Evolutionary conservation across 352 stramenopile species (phyloP).

Genomic region (Pythium angustatum): DNA sequence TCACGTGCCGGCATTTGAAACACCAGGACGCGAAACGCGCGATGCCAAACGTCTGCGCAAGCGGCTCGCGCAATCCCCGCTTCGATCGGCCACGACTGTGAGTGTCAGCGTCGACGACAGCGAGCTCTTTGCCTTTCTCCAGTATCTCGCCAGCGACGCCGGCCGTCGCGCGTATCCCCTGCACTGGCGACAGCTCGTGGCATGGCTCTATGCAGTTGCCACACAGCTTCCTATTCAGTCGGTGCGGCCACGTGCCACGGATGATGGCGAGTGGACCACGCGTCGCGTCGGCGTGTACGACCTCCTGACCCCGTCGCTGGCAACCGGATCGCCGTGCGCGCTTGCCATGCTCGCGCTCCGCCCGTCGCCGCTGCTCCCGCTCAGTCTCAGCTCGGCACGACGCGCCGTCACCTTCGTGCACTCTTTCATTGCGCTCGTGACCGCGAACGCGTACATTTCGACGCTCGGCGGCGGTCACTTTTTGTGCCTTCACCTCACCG

Average conservation of each 20-base stretch:
- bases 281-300: conserved; percentile 4
- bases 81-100: background rate
- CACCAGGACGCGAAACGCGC: conserved; percentile 36
- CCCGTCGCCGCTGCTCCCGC: conserved; percentile 41
- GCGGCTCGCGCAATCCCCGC: background rate
- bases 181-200: conserved; percentile 3
- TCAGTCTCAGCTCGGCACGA: conserved; percentile 66
- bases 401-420: conserved; percentile 69
- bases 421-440: conserved; percentile 71
- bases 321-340: background rate
- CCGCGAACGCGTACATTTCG: conserved; percentile 83
- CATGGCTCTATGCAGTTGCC: background rate
- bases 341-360: conserved; percentile 41
- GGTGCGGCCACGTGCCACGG: too few relatives aligned
- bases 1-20: conserved; percentile 46
- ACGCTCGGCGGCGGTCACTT: conserved; percentile 82
- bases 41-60: conserved; percentile 29
- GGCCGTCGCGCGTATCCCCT: background rate
- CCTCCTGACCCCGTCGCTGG: background rate
- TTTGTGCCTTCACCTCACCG: conserved; percentile 68
- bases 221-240: background rate
- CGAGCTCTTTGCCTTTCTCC: conserved; percentile 24
- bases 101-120: conserved; percentile 23
- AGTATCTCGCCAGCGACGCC: conserved; percentile 2
- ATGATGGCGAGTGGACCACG: background rate